These are phyloP conservation scores for Gymnopilus dilepis DNA, from an alignment of 768 basidiomycete species.

Conservation along the genomic window DNA sequence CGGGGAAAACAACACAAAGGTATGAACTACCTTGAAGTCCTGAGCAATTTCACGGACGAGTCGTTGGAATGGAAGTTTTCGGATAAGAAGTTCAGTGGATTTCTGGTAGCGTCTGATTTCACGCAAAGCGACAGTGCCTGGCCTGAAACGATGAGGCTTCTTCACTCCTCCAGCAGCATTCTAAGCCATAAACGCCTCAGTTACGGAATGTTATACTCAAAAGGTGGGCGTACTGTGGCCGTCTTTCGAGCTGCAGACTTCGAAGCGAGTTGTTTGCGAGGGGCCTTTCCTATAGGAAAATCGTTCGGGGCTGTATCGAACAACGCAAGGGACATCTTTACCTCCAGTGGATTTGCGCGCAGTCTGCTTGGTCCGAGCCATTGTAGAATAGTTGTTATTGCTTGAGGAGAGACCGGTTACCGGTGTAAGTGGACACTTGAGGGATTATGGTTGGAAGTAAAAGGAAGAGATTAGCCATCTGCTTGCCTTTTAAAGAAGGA, in stretches of 20 bases:
- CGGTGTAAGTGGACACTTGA: slow-evolving; percentile 12
- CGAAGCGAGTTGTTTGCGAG: slow-evolving; percentile 64
- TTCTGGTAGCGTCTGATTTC: slow-evolving; percentile 74
- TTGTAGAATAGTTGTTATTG: slow-evolving; percentile 33
- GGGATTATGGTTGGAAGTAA: slow-evolving; percentile 29
- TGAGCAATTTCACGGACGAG: slow-evolving; percentile 83
- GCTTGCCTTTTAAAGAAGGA: slow-evolving; percentile 31
- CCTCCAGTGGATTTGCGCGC: slow-evolving; percentile 81
- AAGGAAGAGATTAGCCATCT: slow-evolving; percentile 26
- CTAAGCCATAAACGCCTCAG: slow-evolving; percentile 27
- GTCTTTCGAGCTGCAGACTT: slow-evolving; percentile 66
- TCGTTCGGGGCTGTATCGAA: slow-evolving; percentile 2
- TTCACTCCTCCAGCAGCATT: slow-evolving; percentile 70
- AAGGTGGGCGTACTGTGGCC: too few relatives aligned
- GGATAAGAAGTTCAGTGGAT: slow-evolving; percentile 66
- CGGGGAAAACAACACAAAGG: not conserved
- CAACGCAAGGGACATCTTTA: slow-evolving; percentile 25
- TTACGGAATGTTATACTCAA: too few relatives aligned
- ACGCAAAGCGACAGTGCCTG: slow-evolving; percentile 79
- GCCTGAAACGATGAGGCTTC: slow-evolving; percentile 84
- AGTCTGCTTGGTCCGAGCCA: slow-evolving; percentile 81
- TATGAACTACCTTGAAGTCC: slow-evolving; percentile 67
- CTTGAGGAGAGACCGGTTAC: slow-evolving; percentile 6
- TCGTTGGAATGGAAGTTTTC: slow-evolving; percentile 73
- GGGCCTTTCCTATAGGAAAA: slow-evolving; percentile 52